Percentiles rank a stretch among this genome's conserved stretches.
phyloP scores from a whole-genome alignment of 768 basidiomycete genomes.

The Mycena vitilis region DNA sequence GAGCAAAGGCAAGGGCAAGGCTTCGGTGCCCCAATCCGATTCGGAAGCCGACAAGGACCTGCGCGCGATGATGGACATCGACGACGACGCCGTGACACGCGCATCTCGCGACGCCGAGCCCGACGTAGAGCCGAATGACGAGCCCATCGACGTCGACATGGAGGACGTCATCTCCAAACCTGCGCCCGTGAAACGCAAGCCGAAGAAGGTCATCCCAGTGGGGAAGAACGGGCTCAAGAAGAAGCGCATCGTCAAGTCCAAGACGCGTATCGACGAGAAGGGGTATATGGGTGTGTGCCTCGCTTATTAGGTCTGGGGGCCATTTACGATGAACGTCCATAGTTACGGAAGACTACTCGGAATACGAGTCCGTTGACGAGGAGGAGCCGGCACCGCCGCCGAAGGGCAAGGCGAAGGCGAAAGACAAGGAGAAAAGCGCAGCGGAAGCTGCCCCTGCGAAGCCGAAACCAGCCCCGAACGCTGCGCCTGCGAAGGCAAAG shows the following conservation, averaged over 20 bases:
- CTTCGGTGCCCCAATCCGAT: slow-evolving; percentile 39
- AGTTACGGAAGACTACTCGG: slow-evolving; percentile 85
- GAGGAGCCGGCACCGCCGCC: slow-evolving; percentile 47
- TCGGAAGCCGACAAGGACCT: slow-evolving; percentile 59
- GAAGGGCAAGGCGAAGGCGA: slow-evolving; percentile 44
- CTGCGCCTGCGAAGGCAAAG: slow-evolving; percentile 34
- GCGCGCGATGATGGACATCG: slow-evolving; percentile 80
- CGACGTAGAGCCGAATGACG: slow-evolving; percentile 37
- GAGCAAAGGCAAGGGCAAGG: slow-evolving; percentile 49
- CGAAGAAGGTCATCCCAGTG: slow-evolving; percentile 76
- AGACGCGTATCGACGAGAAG: slow-evolving; percentile 66
- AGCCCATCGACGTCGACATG: slow-evolving; percentile 50
- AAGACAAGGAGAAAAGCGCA: slow-evolving; percentile 38
- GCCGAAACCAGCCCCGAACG: slow-evolving; percentile 27
- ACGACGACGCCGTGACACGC: slow-evolving; percentile 61
- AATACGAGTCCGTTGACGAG: slow-evolving; percentile 82
- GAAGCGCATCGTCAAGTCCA: slow-evolving; percentile 69
- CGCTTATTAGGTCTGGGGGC: not conserved
- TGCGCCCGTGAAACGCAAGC: slow-evolving; percentile 52
- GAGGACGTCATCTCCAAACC: slow-evolving; percentile 47
- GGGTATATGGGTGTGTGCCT: slow-evolving; percentile 76
- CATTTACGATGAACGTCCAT: not conserved
- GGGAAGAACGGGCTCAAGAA: slow-evolving; percentile 85
- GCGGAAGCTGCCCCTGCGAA: slow-evolving; percentile 38
- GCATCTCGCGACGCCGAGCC: slow-evolving; percentile 39